Percentiles rank a stretch among this genome's conserved stretches.
Evolutionary conservation across 192 early-diverging fungal species (phyloP).

Genomic region (Coemansia asiatica): DNA sequence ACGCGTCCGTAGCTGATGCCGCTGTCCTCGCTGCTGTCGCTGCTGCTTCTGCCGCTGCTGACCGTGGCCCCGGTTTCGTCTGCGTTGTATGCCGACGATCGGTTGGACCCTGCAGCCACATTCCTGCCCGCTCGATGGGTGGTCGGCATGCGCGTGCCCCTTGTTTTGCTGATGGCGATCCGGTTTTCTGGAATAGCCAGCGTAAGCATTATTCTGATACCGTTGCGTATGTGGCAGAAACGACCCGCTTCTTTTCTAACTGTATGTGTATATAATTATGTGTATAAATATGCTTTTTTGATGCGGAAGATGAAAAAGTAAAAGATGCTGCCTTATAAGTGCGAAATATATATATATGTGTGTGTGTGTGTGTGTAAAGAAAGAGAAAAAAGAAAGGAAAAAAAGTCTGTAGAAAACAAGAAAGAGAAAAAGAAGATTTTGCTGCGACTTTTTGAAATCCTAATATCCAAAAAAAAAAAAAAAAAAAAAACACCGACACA

Average conservation of each 20-base stretch:
- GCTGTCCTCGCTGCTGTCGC: constrained; percentile 10
- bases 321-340: no score
- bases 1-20: constrained; percentile 27
- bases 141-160: not conserved
- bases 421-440: not conserved
- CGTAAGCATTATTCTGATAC: constrained; percentile 10
- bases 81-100: constrained; percentile 33
- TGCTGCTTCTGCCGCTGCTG: constrained; percentile 16
- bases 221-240: no score
- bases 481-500: not conserved
- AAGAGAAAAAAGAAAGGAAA: no score
- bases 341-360: no score
- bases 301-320: no score
- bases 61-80: constrained; percentile 2
- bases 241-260: no score
- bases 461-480: not conserved
- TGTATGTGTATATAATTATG: no score
- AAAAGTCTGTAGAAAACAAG: not conserved
- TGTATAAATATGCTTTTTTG: no score
- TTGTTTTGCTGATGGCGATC: not conserved
- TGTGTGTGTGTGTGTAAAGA: no score
- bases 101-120: constrained; percentile 17
- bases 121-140: not conserved
- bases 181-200: not conserved
- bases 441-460: not conserved